phyloP scores from a whole-genome alignment of 2,329 filamentous ascomycete species.

The Exophiala calicioides region DNA sequence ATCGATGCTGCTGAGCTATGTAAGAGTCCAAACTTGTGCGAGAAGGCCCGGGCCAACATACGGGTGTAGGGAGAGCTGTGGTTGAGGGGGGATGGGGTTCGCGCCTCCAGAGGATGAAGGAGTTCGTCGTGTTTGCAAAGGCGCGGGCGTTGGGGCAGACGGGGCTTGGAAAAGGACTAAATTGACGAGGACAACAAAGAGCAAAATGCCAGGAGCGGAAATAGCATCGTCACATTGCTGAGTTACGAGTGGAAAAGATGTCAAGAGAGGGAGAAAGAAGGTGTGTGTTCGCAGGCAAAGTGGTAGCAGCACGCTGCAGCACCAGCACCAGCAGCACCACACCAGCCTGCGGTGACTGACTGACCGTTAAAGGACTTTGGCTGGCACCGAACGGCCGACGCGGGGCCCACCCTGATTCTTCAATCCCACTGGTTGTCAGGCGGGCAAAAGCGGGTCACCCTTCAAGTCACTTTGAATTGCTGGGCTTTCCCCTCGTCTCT shows the following conservation, averaged over 20 bases:
- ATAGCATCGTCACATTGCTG: slow-evolving; percentile 19
- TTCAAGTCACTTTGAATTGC: no score
- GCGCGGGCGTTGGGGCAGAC: slow-evolving; percentile 1
- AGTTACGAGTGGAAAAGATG: not conserved
- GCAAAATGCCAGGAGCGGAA: slow-evolving; percentile 13
- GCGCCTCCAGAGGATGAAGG: slow-evolving; percentile 10
- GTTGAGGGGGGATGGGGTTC: slow-evolving; percentile 10
- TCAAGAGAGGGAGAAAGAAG: no score
- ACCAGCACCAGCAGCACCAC: no score
- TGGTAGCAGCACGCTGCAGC: no score
- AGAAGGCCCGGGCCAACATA: slow-evolving; percentile 3
- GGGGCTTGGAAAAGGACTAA: slow-evolving; percentile 5
- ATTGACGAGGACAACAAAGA: slow-evolving; percentile 1
- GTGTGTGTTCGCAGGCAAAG: no score
- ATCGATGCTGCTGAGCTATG: not conserved
- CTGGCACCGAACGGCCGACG: no score
- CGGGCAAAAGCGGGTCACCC: no score
- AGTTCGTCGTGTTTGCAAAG: slow-evolving; percentile 13
- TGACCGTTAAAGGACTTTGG: no score
- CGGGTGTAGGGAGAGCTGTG: not conserved
- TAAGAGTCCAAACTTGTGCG: not conserved
- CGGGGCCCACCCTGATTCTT: no score
- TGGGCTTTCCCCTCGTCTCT: no score
- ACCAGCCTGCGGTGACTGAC: no score
- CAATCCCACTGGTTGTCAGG: no score